These are phyloP conservation scores for Malus hybrid DNA, from an alignment of 331 rosid genomes.

Conservation along the genomic window DNA sequence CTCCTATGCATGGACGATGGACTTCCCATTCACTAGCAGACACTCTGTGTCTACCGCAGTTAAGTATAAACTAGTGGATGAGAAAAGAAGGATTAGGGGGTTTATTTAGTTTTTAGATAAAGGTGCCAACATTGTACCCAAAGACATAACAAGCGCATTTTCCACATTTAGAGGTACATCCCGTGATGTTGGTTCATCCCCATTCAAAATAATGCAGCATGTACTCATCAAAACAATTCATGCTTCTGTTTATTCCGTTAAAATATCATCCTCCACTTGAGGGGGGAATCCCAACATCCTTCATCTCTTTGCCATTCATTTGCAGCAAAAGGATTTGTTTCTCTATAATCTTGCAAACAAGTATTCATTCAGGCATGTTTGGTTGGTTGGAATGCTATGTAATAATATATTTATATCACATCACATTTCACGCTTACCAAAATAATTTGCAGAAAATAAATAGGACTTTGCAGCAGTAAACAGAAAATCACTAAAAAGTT, in stretches of 20 bases:
- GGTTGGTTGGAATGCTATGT: neutral
- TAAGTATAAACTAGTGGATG: neutral
- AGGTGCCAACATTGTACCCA: neutral
- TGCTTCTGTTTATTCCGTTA: neutral
- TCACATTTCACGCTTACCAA: no score
- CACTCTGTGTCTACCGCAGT: neutral
- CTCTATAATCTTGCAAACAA: neutral
- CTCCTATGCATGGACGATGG: neutral
- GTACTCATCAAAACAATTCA: neutral
- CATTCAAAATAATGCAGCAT: neutral
- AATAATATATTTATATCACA: no score
- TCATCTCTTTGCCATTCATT: neutral
- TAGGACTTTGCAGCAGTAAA: neutral
- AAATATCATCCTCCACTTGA: neutral
- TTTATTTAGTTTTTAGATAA: neutral
- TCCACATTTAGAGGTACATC: neutral
- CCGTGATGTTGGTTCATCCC: neutral
- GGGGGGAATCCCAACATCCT: neutral
- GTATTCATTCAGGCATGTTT: neutral
- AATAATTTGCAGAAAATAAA: neutral
- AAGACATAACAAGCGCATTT: neutral
- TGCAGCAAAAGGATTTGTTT: neutral
- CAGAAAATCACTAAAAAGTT: neutral
- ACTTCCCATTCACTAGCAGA: neutral
- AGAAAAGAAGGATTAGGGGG: neutral